phyloP scores from a whole-genome alignment of 1,284 basidiomycete species.

The Ustilago nuda region DNA sequence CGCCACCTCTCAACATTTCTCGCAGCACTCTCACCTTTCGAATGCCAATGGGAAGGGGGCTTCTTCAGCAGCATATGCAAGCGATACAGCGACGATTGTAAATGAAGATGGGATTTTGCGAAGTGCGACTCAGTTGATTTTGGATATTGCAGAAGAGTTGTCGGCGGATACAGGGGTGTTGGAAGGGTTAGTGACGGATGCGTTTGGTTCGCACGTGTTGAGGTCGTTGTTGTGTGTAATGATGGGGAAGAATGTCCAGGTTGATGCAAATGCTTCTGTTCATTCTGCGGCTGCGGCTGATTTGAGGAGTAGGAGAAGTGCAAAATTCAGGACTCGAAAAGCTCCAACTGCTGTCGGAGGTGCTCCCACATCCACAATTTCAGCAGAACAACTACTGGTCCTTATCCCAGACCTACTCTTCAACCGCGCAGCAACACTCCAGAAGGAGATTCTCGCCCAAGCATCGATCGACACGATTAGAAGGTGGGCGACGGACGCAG shows the following conservation, averaged over 20 bases:
- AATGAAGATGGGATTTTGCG: constrained; percentile 56
- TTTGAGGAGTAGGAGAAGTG: constrained; percentile 56
- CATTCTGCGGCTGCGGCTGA: constrained; percentile 20
- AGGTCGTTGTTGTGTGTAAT: constrained; percentile 60
- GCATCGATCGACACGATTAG: constrained; percentile 27
- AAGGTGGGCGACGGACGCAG: constrained; percentile 46
- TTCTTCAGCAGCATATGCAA: constrained; percentile 25
- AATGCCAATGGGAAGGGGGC: constrained; percentile 18
- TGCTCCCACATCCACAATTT: neutral
- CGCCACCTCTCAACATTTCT: constrained; percentile 23
- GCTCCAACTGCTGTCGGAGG: constrained; percentile 25
- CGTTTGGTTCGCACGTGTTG: constrained; percentile 61
- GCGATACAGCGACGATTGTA: constrained; percentile 43
- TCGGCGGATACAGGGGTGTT: constrained; percentile 23
- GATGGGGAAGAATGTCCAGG: constrained; percentile 51
- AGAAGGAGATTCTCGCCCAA: constrained; percentile 19
- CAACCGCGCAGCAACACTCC: constrained; percentile 23
- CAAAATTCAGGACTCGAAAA: constrained; percentile 60
- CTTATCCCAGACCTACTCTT: constrained; percentile 40
- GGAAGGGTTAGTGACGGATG: constrained; percentile 41
- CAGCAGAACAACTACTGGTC: constrained; percentile 20
- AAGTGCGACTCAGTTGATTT: constrained; percentile 48
- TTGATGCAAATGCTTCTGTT: constrained; percentile 12
- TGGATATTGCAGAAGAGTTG: constrained; percentile 54
- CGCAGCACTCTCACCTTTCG: constrained; percentile 13